Conservation (phyloP, 768 basidiomycete species). For the Lentinula guzmanii region DNA sequence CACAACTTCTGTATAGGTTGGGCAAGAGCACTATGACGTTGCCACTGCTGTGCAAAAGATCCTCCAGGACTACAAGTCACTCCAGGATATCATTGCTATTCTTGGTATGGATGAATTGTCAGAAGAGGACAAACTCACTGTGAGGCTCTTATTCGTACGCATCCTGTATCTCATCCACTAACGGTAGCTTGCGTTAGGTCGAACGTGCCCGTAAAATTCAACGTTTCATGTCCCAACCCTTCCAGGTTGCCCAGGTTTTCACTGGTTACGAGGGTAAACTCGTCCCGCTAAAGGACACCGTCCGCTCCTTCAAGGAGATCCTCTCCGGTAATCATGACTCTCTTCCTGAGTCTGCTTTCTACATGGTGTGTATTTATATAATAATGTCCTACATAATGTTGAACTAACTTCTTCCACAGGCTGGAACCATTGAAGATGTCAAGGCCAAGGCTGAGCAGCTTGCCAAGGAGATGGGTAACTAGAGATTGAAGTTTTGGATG, state of each 20-base stretch:
- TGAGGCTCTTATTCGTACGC: constrained; percentile 30
- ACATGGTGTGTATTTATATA: constrained; percentile 58
- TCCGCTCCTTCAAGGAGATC: constrained; percentile 98
- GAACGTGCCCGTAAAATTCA: constrained; percentile 98
- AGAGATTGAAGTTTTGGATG: constrained; percentile 13
- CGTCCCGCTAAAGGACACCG: constrained; percentile 91
- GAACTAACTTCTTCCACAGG: constrained; percentile 23
- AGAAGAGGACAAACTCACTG: constrained; percentile 98
- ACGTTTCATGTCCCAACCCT: constrained; percentile 99
- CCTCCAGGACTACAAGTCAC: constrained; percentile 92
- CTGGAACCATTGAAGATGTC: constrained; percentile 95
- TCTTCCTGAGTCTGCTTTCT: constrained; percentile 95
- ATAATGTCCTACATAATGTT: not conserved
- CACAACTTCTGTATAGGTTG: constrained; percentile 42
- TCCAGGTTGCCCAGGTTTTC: constrained; percentile 99
- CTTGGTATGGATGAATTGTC: constrained; percentile 99
- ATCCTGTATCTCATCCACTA: not conserved
- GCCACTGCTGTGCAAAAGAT: constrained; percentile 98
- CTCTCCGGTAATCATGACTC: constrained; percentile 83
- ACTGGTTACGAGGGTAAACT: constrained; percentile 99
- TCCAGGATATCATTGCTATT: constrained; percentile 99
- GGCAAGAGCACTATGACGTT: constrained; percentile 90
- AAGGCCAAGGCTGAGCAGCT: constrained; percentile 97
- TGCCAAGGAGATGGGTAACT: constrained; percentile 84
- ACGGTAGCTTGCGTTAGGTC: constrained; percentile 46